Percentiles rank a stretch among this genome's conserved stretches.
These are phyloP conservation scores for Teratosphaeria destructans DNA, from an alignment of 2,329 filamentous ascomycete species.

Conservation along the genomic window DNA sequence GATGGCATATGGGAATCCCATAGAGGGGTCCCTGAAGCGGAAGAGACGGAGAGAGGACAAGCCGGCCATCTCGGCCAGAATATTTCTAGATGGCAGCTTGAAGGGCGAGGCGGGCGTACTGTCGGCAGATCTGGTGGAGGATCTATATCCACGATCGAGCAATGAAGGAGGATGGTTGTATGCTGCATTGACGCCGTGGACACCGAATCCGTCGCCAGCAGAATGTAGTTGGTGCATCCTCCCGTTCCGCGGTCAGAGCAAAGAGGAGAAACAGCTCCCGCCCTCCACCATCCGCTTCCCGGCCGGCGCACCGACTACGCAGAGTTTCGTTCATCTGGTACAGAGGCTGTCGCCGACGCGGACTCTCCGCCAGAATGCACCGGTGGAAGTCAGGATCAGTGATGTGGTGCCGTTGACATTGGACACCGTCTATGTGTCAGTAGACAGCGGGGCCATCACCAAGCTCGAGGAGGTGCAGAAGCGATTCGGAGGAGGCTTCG, in stretches of 20 bases:
- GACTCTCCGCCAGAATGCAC: slow-evolving; percentile 59
- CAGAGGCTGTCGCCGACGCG: slow-evolving; percentile 65
- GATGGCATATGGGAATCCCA: slow-evolving; percentile 37
- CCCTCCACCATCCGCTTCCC: slow-evolving; percentile 73
- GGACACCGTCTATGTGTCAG: slow-evolving; percentile 75
- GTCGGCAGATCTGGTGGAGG: slow-evolving; percentile 73
- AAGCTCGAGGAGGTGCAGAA: slow-evolving; percentile 74
- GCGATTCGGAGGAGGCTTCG: slow-evolving; percentile 62
- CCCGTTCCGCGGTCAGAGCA: slow-evolving; percentile 46
- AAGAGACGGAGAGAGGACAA: slow-evolving; percentile 50
- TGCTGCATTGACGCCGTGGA: slow-evolving; percentile 66
- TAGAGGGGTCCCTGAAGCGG: slow-evolving; percentile 39
- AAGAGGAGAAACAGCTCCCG: slow-evolving; percentile 52
- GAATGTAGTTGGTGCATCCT: slow-evolving; percentile 75
- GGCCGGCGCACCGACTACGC: slow-evolving; percentile 59
- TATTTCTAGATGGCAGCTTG: slow-evolving; percentile 76
- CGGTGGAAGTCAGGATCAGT: slow-evolving; percentile 74
- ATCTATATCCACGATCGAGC: slow-evolving; percentile 54
- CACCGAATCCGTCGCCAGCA: slow-evolving; percentile 45
- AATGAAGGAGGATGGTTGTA: slow-evolving; percentile 36
- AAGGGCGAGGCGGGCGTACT: slow-evolving; percentile 77
- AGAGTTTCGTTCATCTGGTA: slow-evolving; percentile 65
- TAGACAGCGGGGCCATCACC: slow-evolving; percentile 70
- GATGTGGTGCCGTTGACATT: slow-evolving; percentile 71
- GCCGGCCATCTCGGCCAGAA: slow-evolving; percentile 63